These are phyloP conservation scores for Parachlorella kessleri DNA, from an alignment of 139 green algal genomes.

Conservation along the genomic window DNA sequence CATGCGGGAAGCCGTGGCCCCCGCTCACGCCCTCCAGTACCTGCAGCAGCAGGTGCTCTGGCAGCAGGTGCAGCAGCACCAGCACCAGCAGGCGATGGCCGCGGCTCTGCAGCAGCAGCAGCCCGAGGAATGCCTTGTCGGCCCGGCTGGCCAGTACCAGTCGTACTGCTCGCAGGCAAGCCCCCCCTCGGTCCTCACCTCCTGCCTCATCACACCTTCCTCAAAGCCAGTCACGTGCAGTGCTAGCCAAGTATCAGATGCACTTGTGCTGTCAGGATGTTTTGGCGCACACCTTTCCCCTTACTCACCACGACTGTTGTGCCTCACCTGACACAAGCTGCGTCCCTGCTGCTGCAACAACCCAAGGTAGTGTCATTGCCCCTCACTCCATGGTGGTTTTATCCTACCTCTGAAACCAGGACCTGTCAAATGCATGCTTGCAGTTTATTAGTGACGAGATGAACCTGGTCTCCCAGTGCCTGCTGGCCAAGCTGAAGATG, in stretches of 20 bases:
- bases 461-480: slow-evolving; percentile 6
- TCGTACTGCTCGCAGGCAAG: slow-evolving; percentile 35
- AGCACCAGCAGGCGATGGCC: background rate
- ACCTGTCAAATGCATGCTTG: background rate
- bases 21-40: too few relatives aligned
- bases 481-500: slow-evolving; percentile 17
- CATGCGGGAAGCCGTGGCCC: too few relatives aligned
- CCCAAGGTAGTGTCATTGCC: background rate
- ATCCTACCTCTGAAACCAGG: too few relatives aligned
- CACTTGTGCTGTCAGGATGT: too few relatives aligned
- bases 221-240: background rate
- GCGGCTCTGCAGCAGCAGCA: background rate
- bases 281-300: too few relatives aligned
- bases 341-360: too few relatives aligned
- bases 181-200: background rate
- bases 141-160: slow-evolving; percentile 31
- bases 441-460: slow-evolving; percentile 33
- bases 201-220: too few relatives aligned
- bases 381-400: background rate
- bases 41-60: too few relatives aligned
- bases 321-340: background rate
- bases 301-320: too few relatives aligned
- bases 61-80: too few relatives aligned
- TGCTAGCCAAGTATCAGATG: background rate
- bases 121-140: slow-evolving; percentile 20